Evolutionary conservation across 208 protist species (phyloP).

Genomic region (Trypanosoma rangeli): DNA sequence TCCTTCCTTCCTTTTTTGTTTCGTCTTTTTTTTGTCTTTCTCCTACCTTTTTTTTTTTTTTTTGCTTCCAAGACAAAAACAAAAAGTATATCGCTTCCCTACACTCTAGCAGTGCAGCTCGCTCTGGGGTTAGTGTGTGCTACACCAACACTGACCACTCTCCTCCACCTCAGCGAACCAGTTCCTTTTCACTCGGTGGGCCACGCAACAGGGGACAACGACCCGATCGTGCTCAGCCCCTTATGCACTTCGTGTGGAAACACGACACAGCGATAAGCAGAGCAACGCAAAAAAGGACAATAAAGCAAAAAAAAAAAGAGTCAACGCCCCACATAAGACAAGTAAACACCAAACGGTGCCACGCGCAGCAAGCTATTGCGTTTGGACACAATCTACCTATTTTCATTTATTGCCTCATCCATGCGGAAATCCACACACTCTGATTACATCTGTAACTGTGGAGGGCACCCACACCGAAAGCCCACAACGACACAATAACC

Average conservation of each 20-base stretch:
- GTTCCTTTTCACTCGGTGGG: background rate
- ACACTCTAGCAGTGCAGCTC: background rate
- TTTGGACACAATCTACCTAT: background rate
- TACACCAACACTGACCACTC: background rate
- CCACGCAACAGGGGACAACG: background rate
- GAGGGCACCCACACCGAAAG: background rate
- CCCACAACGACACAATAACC: no score
- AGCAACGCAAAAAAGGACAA: background rate
- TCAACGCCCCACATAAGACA: constrained; percentile 3
- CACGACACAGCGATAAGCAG: no score
- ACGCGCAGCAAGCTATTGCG: background rate
- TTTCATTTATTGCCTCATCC: background rate
- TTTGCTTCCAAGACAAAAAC: background rate
- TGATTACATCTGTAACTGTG: background rate
- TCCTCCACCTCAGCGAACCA: no score
- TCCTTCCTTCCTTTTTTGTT: background rate
- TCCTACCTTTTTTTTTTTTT: constrained; percentile 5
- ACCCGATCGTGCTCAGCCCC: background rate
- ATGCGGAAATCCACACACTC: background rate
- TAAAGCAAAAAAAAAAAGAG: background rate
- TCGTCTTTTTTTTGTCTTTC: constrained; percentile 1
- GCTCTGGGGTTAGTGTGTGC: background rate
- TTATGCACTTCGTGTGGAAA: background rate
- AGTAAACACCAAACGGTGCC: background rate
- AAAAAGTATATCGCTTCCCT: background rate